phyloP scores from a whole-genome alignment of 257 asterid genomes.

The Scutellaria minor region DNA sequence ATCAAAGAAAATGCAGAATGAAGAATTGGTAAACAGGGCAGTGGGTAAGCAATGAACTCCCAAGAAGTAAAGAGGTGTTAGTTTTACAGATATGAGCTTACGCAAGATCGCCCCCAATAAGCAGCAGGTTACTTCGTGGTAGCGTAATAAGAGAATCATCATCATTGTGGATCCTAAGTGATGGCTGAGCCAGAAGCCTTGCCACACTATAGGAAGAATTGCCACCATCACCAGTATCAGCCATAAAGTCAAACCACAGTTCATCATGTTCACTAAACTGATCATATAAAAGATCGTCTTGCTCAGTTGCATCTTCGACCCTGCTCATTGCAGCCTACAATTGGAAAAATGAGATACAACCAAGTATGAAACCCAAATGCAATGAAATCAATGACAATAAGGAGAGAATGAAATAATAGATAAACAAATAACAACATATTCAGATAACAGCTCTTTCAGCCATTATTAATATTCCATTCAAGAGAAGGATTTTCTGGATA shows the following conservation, averaged over 20 bases:
- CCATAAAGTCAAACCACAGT: slow-evolving; percentile 99
- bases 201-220: slow-evolving; percentile 93
- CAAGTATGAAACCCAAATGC: slow-evolving; percentile 22
- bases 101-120: slow-evolving; percentile 99
- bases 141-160: slow-evolving; percentile 60
- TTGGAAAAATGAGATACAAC: slow-evolving; percentile 23
- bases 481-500: neutral
- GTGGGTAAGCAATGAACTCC: neutral
- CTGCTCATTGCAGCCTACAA: slow-evolving; percentile 95
- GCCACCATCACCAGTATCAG: slow-evolving; percentile 99
- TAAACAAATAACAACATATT: slow-evolving; percentile 1
- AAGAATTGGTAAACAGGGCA: neutral
- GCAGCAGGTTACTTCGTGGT: slow-evolving; percentile 89
- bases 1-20: neutral
- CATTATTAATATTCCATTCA: slow-evolving; percentile 17
- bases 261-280: slow-evolving; percentile 85
- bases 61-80: slow-evolving; percentile 4
- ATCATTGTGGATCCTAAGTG: slow-evolving; percentile 55
- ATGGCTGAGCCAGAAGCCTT: slow-evolving; percentile 93
- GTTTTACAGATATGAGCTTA: slow-evolving; percentile 51
- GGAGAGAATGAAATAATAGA: neutral
- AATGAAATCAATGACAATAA: slow-evolving; percentile 11
- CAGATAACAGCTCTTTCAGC: slow-evolving; percentile 12
- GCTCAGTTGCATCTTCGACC: slow-evolving; percentile 79
- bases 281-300: slow-evolving; percentile 84